Conservation (phyloP, 257 asterid genomes). For the Scutellaria minor region DNA sequence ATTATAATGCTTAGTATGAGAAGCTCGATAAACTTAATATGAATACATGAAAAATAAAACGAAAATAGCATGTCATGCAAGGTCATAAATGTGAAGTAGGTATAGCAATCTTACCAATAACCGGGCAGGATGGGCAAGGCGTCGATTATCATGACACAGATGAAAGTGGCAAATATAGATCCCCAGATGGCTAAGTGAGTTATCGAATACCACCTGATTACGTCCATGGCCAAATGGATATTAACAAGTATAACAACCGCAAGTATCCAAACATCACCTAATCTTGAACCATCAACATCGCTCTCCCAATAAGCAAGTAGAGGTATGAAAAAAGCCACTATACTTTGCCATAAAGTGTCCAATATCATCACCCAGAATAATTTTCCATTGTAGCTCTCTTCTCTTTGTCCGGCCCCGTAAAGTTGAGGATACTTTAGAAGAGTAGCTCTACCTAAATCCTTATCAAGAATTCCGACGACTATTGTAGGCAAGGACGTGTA, state of each 20-base stretch:
- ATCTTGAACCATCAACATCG: constrained; percentile 68
- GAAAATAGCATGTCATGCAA: too few relatives aligned
- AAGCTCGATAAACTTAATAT: too few relatives aligned
- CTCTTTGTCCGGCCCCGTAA: constrained; percentile 87
- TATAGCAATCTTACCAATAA: constrained; percentile 64
- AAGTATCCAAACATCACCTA: constrained; percentile 93
- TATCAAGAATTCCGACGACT: constrained; percentile 82
- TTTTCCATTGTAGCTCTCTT: constrained; percentile 73
- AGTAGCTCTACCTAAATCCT: constrained; percentile 78
- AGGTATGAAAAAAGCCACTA: constrained; percentile 73
- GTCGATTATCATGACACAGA: constrained; percentile 78
- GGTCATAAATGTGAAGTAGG: background rate
- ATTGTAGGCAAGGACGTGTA: constrained; percentile 89
- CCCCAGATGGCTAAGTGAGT: constrained; percentile 93
- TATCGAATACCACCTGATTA: constrained; percentile 85
- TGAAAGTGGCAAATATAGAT: constrained; percentile 77
- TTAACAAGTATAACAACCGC: constrained; percentile 87
- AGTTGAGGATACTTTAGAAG: constrained; percentile 82
- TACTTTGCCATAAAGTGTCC: constrained; percentile 94
- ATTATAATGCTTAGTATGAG: too few relatives aligned
- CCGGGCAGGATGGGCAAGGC: constrained; percentile 72
- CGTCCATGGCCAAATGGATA: constrained; percentile 90
- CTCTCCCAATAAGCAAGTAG: constrained; percentile 78
- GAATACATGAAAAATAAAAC: too few relatives aligned
- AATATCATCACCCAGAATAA: constrained; percentile 80